Percentiles rank a stretch among this genome's conserved stretches.
Evolutionary conservation across 768 basidiomycete species (phyloP).

Genomic region (Thelephora ganbajun): DNA sequence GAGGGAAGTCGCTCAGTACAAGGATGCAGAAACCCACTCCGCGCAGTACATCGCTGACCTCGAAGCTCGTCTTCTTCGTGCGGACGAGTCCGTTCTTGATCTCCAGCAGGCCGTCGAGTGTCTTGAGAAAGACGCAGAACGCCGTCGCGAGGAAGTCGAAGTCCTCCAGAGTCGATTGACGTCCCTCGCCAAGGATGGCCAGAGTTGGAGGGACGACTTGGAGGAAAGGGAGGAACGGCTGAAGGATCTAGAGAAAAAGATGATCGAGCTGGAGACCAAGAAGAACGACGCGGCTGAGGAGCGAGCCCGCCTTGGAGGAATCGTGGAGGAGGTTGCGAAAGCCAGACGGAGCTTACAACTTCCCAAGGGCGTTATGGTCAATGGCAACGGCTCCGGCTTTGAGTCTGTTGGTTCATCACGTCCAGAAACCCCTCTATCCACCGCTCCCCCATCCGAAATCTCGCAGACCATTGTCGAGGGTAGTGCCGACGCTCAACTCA

Average conservation of each 20-base stretch:
- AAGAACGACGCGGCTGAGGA: slow-evolving; percentile 55
- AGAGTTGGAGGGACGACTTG: slow-evolving; percentile 74
- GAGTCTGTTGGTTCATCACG: slow-evolving; percentile 12
- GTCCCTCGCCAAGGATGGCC: slow-evolving; percentile 53
- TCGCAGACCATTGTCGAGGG: slow-evolving; percentile 19
- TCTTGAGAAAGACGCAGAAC: slow-evolving; percentile 64
- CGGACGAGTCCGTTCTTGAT: slow-evolving; percentile 62
- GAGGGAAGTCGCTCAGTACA: slow-evolving; percentile 67
- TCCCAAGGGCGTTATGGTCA: slow-evolving; percentile 9
- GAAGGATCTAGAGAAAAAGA: slow-evolving; percentile 60
- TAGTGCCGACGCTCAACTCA: slow-evolving; percentile 45
- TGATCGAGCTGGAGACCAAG: slow-evolving; percentile 67
- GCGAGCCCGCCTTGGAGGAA: slow-evolving; percentile 46
- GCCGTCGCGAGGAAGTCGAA: slow-evolving; percentile 58
- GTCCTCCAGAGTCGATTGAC: slow-evolving; percentile 61
- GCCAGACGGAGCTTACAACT: slow-evolving; percentile 48
- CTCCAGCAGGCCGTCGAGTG: slow-evolving; percentile 60
- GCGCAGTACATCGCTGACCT: slow-evolving; percentile 75
- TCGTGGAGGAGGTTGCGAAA: slow-evolving; percentile 57
- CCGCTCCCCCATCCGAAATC: slow-evolving; percentile 9
- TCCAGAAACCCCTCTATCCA: slow-evolving; percentile 13
- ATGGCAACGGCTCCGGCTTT: slow-evolving; percentile 12
- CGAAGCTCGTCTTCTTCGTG: slow-evolving; percentile 63
- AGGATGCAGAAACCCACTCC: slow-evolving; percentile 61
- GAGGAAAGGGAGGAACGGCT: slow-evolving; percentile 73